Evolutionary conservation across 2,329 filamentous ascomycete genomes (phyloP).

Genomic region (Epichloe aotearoae): DNA sequence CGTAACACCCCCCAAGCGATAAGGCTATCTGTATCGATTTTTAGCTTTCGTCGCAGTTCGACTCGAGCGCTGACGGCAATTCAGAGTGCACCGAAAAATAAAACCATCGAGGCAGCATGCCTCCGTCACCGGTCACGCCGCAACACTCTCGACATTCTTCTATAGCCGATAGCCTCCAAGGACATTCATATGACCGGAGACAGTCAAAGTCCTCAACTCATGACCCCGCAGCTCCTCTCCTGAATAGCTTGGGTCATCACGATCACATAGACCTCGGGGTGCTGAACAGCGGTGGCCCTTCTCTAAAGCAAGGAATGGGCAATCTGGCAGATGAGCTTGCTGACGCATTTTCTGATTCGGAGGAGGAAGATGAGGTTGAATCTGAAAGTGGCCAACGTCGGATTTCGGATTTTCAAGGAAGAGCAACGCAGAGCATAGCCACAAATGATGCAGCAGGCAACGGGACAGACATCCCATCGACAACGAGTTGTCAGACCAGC

Average conservation of each 20-base stretch:
- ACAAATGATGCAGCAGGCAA: neutral
- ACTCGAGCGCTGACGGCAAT: neutral
- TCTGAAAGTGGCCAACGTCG: conserved; percentile 24
- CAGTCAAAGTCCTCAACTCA: conserved; percentile 38
- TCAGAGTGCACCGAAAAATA: neutral
- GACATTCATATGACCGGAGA: conserved; percentile 33
- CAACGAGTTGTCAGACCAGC: conserved; percentile 21
- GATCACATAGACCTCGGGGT: conserved; percentile 33
- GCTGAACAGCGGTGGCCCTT: conserved; percentile 28
- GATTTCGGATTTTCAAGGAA: neutral
- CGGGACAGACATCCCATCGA: conserved; percentile 9
- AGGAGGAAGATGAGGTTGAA: conserved; percentile 48
- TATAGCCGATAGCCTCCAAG: conserved; percentile 33
- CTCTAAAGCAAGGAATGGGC: conserved; percentile 47
- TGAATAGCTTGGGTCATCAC: conserved; percentile 34
- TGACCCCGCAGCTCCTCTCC: conserved; percentile 35
- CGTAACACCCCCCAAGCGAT: neutral
- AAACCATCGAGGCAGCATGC: conserved; percentile 1
- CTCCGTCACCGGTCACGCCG: conserved; percentile 27
- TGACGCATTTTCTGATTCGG: conserved; percentile 55
- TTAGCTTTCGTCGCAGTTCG: neutral
- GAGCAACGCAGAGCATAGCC: neutral
- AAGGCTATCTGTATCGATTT: neutral
- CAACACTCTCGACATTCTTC: conserved; percentile 47
- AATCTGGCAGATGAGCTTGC: conserved; percentile 73